A percentile compares a stretch with the other conserved stretches of the same genome.
These are phyloP conservation scores for Mycena venus DNA, from an alignment of 768 basidiomycete genomes.

Conservation along the genomic window DNA sequence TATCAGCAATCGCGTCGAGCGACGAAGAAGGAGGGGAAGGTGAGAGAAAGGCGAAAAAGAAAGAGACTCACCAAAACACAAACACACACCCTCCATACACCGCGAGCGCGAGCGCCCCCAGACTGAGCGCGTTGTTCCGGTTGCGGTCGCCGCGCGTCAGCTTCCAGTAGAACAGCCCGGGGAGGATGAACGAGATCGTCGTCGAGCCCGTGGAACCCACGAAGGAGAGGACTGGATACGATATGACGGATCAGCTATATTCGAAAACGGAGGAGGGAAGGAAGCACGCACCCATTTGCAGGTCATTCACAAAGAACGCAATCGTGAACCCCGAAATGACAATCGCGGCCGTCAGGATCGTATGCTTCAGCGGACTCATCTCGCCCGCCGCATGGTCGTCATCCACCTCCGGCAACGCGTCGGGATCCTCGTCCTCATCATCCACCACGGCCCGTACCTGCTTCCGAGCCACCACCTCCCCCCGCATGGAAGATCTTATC, in stretches of 20 bases:
- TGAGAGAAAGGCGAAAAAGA: background rate
- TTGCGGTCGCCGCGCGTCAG: conserved; percentile 78
- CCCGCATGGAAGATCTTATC: conserved; percentile 86
- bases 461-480: conserved; percentile 45
- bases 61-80: conserved; percentile 84
- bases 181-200: conserved; percentile 96
- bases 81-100: conserved; percentile 86
- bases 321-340: conserved; percentile 75
- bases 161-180: conserved; percentile 95
- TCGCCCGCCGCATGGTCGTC: conserved; percentile 71
- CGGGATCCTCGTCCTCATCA: conserved; percentile 60
- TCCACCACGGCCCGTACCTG: conserved; percentile 48
- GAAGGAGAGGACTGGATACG: conserved; percentile 88
- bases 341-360: conserved; percentile 76
- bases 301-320: conserved; percentile 83
- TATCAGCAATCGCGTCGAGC: conserved; percentile 6
- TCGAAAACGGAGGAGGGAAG: conserved; percentile 7
- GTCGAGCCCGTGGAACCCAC: conserved; percentile 98
- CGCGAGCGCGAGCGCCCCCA: conserved; percentile 73
- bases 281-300: conserved; percentile 75
- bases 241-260: too few species aligned
- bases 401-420: conserved; percentile 59
- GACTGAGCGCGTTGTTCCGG: conserved; percentile 62
- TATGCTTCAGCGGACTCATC: conserved; percentile 78
- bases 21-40: background rate